phyloP scores from a whole-genome alignment of 2,329 filamentous ascomycete genomes.

The Exophiala oligosperma region DNA sequence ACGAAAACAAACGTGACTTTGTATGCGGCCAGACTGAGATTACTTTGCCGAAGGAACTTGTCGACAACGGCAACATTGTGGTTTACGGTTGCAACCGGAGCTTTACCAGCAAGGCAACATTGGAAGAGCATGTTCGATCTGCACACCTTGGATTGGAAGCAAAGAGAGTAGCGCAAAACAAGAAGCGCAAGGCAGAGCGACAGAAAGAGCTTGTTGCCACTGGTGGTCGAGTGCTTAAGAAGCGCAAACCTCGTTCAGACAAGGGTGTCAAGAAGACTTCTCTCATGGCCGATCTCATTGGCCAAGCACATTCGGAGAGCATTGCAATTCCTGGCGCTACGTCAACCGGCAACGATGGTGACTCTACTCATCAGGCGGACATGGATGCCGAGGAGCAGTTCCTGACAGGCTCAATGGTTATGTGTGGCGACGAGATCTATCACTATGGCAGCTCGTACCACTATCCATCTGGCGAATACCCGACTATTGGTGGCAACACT shows the following conservation, averaged over 20 bases:
- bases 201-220: constrained; percentile 23
- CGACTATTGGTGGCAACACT: constrained; percentile 4
- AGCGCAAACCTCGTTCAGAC: constrained; percentile 28
- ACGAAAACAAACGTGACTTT: constrained; percentile 71
- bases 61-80: constrained; percentile 58
- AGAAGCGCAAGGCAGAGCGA: constrained; percentile 42
- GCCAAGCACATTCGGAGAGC: constrained; percentile 33
- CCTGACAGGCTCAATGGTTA: constrained; percentile 26
- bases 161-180: constrained; percentile 39
- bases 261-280: constrained; percentile 26
- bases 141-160: constrained; percentile 69
- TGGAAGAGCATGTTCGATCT: constrained; percentile 83
- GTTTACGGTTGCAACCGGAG: constrained; percentile 69
- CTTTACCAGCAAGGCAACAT: constrained; percentile 73
- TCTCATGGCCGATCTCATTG: constrained; percentile 36
- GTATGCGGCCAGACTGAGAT: constrained; percentile 74
- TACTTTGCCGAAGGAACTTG: constrained; percentile 56
- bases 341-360: not conserved
- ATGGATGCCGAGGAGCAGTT: constrained; percentile 13
- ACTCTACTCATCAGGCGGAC: not conserved
- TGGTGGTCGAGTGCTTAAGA: constrained; percentile 14
- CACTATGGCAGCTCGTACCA: constrained; percentile 25
- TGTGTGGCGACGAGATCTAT: constrained; percentile 25
- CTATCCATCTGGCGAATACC: constrained; percentile 24
- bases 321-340: not conserved